These are phyloP conservation scores for Paratinospora sagittata DNA, from an alignment of 164 flowering plant species.

Conservation along the genomic window DNA sequence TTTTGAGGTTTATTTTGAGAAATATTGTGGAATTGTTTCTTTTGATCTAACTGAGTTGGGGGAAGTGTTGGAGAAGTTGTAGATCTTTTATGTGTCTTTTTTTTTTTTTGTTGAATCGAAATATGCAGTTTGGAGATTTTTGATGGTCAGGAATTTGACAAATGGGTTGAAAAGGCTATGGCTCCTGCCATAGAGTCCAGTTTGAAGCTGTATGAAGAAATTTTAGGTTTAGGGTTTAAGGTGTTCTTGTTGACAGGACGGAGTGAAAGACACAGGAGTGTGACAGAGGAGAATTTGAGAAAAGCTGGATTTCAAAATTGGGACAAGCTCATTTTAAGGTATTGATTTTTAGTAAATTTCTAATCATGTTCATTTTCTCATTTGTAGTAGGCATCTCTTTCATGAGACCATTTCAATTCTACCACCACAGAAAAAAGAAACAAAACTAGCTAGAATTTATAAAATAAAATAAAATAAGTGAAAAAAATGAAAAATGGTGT, in stretches of 20 bases:
- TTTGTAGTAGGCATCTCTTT: neutral
- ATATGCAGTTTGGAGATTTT: constrained; percentile 64
- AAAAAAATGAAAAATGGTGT: no score
- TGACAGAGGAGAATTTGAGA: constrained; percentile 63
- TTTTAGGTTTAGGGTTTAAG: constrained; percentile 59
- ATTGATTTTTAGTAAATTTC: constrained; percentile 9
- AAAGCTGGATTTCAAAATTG: constrained; percentile 66
- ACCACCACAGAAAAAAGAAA: no score
- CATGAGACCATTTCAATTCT: neutral
- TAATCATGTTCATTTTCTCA: neutral
- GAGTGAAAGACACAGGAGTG: constrained; percentile 53
- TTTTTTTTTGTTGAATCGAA: constrained; percentile 3
- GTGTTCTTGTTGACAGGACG: constrained; percentile 83
- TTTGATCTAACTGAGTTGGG: neutral
- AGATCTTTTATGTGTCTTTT: neutral
- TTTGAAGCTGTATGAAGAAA: constrained; percentile 68
- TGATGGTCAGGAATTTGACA: constrained; percentile 51
- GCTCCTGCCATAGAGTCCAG: constrained; percentile 69
- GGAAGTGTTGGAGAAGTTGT: neutral
- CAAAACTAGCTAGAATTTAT: no score
- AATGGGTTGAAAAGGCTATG: constrained; percentile 69
- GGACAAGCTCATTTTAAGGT: constrained; percentile 90
- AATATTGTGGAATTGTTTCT: neutral
- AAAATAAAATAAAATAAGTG: no score
- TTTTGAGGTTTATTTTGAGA: neutral